Conservation (phyloP, 345 rosid species). For the Zanthoxylum bungeanum region DNA sequence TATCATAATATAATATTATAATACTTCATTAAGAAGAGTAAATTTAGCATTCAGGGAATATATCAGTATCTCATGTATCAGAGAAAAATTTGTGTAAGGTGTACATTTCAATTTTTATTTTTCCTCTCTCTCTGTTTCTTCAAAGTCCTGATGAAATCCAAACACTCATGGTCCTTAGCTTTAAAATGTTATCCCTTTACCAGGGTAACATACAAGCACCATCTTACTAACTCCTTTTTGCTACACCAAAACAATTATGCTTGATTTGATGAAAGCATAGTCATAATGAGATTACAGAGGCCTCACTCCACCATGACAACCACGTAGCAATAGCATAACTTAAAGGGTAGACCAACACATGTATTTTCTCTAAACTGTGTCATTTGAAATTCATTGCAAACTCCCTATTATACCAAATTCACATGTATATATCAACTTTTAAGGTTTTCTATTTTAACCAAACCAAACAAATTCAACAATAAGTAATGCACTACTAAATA, state of each 20-base stretch:
- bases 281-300: background rate
- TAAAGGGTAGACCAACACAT: background rate
- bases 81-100: too few relatives aligned
- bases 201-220: background rate
- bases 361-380: background rate
- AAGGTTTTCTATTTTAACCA: background rate
- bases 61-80: too few relatives aligned
- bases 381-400: background rate
- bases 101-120: too few relatives aligned
- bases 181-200: background rate
- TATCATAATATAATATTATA: too few relatives aligned
- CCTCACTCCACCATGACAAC: background rate
- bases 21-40: too few relatives aligned
- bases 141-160: too few relatives aligned
- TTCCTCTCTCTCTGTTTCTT: too few relatives aligned
- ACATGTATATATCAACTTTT: background rate
- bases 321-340: background rate
- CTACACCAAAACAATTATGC: background rate
- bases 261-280: background rate
- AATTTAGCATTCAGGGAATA: too few relatives aligned
- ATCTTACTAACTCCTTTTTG: background rate
- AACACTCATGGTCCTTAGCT: background rate
- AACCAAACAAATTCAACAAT: background rate
- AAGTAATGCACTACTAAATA: background rate
- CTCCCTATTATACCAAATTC: background rate